Evolutionary conservation across 2,329 filamentous ascomycete species (phyloP).

Genomic region (Gliomastix tumulicola): DNA sequence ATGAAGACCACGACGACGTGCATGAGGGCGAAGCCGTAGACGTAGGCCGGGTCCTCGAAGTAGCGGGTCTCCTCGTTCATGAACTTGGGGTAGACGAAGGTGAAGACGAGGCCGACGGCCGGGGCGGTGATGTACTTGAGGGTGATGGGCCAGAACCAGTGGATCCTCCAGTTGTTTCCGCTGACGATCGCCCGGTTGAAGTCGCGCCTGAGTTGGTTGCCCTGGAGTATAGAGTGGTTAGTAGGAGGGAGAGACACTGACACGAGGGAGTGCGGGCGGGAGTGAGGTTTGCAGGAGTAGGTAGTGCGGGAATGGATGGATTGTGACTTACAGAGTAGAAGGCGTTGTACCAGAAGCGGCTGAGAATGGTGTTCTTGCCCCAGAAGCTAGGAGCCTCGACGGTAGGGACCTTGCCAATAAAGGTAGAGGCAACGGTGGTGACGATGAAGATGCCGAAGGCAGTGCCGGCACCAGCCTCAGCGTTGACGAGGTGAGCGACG

Average conservation of each 20-base stretch:
- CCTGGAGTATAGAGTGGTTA: slow-evolving; percentile 24
- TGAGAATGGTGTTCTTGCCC: slow-evolving; percentile 23
- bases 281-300: no score
- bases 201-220: slow-evolving; percentile 43
- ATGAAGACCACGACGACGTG: slow-evolving; percentile 31
- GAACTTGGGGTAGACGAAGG: slow-evolving; percentile 37
- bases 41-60: slow-evolving; percentile 31
- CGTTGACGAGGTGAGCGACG: slow-evolving; percentile 37
- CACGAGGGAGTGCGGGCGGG: background rate
- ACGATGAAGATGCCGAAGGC: slow-evolving; percentile 45
- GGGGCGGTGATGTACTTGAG: slow-evolving; percentile 36
- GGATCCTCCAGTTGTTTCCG: slow-evolving; percentile 44
- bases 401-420: slow-evolving; percentile 27
- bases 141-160: slow-evolving; percentile 34
- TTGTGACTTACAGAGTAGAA: slow-evolving; percentile 42
- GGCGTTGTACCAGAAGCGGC: slow-evolving; percentile 39
- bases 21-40: slow-evolving; percentile 30
- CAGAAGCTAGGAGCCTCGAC: slow-evolving; percentile 30
- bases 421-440: slow-evolving; percentile 22
- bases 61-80: slow-evolving; percentile 10
- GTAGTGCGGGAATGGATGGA: no score
- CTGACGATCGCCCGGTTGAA: slow-evolving; percentile 39
- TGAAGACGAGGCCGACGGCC: slow-evolving; percentile 35
- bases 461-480: slow-evolving; percentile 37
- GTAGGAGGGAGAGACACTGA: background rate